Evolutionary conservation across 108 stramenopile species (phyloP).

Genomic region (Nitzschia sp.): DNA sequence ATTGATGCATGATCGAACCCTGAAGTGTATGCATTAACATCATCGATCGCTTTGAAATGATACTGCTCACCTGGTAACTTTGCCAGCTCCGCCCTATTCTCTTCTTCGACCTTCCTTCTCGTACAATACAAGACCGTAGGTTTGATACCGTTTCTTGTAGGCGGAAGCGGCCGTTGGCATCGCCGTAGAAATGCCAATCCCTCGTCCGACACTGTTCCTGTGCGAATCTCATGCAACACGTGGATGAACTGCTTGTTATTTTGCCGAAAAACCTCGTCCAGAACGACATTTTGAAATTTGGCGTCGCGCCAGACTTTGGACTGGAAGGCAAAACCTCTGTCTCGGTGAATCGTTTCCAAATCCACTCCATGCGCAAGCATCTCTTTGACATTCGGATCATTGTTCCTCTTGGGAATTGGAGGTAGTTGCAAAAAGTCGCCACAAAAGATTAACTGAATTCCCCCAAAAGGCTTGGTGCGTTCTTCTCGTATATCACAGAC

Average conservation of each 20-base stretch:
- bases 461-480: conserved; percentile 45
- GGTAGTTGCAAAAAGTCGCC: conserved; percentile 78
- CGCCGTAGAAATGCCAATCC: too few relatives aligned
- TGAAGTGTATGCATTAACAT: too few relatives aligned
- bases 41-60: conserved; percentile 58
- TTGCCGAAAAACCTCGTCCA: too few relatives aligned
- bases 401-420: conserved; percentile 37
- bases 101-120: too few relatives aligned
- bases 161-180: too few relatives aligned
- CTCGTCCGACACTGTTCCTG: too few relatives aligned
- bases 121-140: too few relatives aligned
- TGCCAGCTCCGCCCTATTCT: conserved; percentile 5
- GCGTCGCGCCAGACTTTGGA: conserved; percentile 9
- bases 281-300: not conserved
- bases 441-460: conserved; percentile 52
- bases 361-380: not conserved
- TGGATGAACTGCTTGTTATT: too few relatives aligned
- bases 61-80: not conserved
- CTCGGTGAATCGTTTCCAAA: too few relatives aligned
- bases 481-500: conserved; percentile 40
- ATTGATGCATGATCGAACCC: conserved; percentile 2
- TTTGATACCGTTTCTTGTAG: too few relatives aligned
- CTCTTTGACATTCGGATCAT: not conserved
- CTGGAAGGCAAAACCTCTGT: conserved; percentile 49
- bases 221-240: too few relatives aligned